Evolutionary conservation across 768 basidiomycete genomes (phyloP), one percentile per base, ranked within the genome.

Genomic region (Dendrothele bispora): DNA sequence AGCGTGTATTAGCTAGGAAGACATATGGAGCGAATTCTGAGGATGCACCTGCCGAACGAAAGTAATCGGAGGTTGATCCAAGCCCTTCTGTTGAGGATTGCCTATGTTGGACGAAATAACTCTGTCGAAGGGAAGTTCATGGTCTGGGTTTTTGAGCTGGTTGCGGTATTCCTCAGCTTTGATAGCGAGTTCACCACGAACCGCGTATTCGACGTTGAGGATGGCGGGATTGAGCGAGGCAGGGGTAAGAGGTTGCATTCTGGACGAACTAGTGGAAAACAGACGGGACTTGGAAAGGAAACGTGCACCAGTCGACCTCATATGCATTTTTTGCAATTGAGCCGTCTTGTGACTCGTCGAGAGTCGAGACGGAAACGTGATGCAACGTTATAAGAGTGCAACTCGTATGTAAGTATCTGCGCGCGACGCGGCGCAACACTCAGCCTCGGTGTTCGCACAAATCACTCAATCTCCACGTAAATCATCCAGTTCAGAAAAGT

Each of bases 51-150:
- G 95, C 46, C 95, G 77, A 50, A 83, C 79, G 64, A 91, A 98
- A 4, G 95, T 97, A 51, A 98, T 81, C 2, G 95, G 91, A 5
- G 86, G 80, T 63, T 99, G 95, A 67, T 98, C 85, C 44, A 99
- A 77, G 0, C 94, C 94, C 57, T 84, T 86, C 69, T 98, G 95
- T 69, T 99, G 95, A 0, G 97, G 95, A 61, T 99, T 98, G 8
- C 95, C 95, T 51, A 99, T 99, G 71, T 98, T 99, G 52, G 92
- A 91, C 24, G 83, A 88, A 65, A 97, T 95, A 67, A 98, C 77
- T 27, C 49, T 43, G 63, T 83, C 79, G 68, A 98, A 99, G 14
- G 93, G 92, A 14, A 98, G 77, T 17, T 71, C 73, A 54, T 79
- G 69, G 48, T 72, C 62, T 20, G 71, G 69, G 47, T 75, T 67